Evolutionary conservation across 345 rosid species (phyloP), one percentile per base, ranked within the genome.

Genomic region (Brassica incana): DNA sequence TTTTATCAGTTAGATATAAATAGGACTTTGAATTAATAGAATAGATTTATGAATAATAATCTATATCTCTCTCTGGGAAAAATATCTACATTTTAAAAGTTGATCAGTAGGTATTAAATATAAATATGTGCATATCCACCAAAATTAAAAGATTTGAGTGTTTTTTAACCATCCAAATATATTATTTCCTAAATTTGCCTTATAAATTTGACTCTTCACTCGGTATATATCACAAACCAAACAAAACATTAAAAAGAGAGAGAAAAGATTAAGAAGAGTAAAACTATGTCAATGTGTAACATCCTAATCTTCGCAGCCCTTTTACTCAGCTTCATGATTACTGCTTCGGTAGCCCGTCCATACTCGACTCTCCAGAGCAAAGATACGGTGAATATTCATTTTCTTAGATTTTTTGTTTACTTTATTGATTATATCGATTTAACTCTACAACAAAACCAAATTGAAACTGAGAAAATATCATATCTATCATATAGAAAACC

Each of bases 341-440:
- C 67, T 10, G 12, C 78, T 73, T 79, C 82, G 2, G 12, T 59
- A 6, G 69, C 82, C 60, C 74, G 82, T 59, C 74, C 78, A 12
- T 74, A 60, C 65, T 4, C 69, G 1, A 11, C 73, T 72, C 77
- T 78, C 48, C 72, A 38, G 16, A 58, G 30, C 40, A 72, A 67
- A 43, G 25, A 69, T 6, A 60, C 10, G 63, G 78, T 79, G 6
- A 67, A 16, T 59, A 65, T 66, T 6, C 10, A 5, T 56, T 35
- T 33, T 62, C 35, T 63, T 75, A 56, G 6, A 50, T 16, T 67
- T 14, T 14, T 0, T 0, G 18, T 25, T 29, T 5, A 4, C 1
- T 9, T 20, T 20, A 8, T 36, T 59, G 30, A 5, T 27, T 33
- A 27, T 27, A 11, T 61, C 65, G 15, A 27, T 11, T 25, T 3